Conservation (phyloP, 2,329 filamentous ascomycete genomes). For the Fusarium sp. region DNA sequence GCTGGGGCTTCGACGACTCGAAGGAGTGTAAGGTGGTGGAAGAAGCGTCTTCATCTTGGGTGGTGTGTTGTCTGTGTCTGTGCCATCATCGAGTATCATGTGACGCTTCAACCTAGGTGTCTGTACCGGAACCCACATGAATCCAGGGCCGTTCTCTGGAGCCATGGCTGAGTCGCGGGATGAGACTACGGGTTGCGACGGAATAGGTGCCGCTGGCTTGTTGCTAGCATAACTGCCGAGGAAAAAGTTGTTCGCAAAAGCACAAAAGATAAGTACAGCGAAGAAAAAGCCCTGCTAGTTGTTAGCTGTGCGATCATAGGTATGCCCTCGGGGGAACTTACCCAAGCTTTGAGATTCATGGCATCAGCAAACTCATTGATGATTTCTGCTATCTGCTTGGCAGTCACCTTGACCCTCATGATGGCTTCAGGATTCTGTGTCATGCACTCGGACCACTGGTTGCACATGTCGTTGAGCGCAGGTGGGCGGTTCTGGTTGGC, state of each 20-base stretch:
- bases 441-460: constrained; percentile 90
- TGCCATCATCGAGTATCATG: constrained; percentile 59
- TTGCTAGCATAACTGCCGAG: constrained; percentile 55
- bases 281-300: constrained; percentile 63
- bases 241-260: constrained; percentile 65
- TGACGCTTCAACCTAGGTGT: constrained; percentile 62
- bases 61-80: constrained; percentile 66
- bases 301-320: constrained; percentile 26
- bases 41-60: constrained; percentile 58
- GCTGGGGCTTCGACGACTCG: constrained; percentile 61
- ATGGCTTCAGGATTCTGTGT: constrained; percentile 82
- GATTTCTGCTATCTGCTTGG: constrained; percentile 90
- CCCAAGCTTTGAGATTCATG: constrained; percentile 83
- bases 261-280: constrained; percentile 61
- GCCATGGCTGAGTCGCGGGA: constrained; percentile 46
- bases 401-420: constrained; percentile 83
- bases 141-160: constrained; percentile 56
- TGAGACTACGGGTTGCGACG: constrained; percentile 40
- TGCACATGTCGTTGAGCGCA: constrained; percentile 79
- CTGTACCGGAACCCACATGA: constrained; percentile 65
- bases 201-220: constrained; percentile 46
- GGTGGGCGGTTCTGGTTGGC: constrained; percentile 76
- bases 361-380: constrained; percentile 94
- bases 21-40: constrained; percentile 62
- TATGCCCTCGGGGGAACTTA: constrained; percentile 51